Percentiles rank a stretch among this genome's conserved stretches.
phyloP scores from a whole-genome alignment of 257 asterid species.

The Anisodus acutangulus region DNA sequence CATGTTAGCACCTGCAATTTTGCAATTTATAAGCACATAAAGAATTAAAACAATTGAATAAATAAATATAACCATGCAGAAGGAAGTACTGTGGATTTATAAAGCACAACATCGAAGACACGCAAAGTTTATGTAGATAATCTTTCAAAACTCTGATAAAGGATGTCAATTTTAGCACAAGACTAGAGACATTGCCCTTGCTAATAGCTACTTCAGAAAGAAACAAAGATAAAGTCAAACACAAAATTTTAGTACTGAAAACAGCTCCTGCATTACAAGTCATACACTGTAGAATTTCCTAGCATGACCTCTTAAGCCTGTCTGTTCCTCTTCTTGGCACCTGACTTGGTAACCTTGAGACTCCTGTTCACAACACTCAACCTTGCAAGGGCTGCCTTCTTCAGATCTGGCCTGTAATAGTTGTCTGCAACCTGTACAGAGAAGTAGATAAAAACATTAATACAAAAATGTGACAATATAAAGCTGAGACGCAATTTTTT shows the following conservation, averaged over 20 bases:
- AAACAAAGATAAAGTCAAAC: not conserved
- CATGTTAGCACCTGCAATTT: not conserved
- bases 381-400: slow-evolving; percentile 94
- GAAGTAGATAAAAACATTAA: not conserved
- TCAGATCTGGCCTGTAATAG: slow-evolving; percentile 87
- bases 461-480: not conserved
- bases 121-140: not conserved
- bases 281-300: slow-evolving; percentile 30
- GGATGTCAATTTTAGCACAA: not conserved
- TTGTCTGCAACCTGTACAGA: slow-evolving; percentile 70
- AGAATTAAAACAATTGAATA: not conserved
- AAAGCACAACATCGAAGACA: not conserved
- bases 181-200: not conserved
- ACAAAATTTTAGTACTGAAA: not conserved
- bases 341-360: slow-evolving; percentile 91
- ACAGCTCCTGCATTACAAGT: not conserved
- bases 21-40: not conserved
- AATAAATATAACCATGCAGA: not conserved
- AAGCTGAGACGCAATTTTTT: not conserved
- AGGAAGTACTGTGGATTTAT: not conserved
- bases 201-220: slow-evolving; percentile 6
- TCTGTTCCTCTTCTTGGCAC: slow-evolving; percentile 88
- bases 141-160: slow-evolving; percentile 4
- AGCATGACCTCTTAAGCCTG: slow-evolving; percentile 45
- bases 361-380: slow-evolving; percentile 79